Evolutionary conservation across 352 stramenopile species (phyloP), one percentile per base, ranked within the genome.

Genomic region (Peronospora farinosa): DNA sequence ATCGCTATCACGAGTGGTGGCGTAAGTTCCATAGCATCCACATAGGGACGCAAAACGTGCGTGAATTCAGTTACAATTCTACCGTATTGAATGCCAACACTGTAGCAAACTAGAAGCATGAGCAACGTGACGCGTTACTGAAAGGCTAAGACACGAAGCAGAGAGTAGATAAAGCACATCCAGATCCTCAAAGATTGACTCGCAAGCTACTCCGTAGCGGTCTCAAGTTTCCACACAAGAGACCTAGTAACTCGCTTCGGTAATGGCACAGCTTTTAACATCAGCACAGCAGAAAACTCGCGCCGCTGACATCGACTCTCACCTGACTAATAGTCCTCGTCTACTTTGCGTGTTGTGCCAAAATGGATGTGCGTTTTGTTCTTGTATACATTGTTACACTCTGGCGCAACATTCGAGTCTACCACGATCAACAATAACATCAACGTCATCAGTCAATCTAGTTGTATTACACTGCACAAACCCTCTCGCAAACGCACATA

Each of bases 361-460:
- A 47, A 4, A 51, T 56, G 13, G 68, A 52, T 32, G 68, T 72
- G 21, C 82, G 78, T 54, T 84, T 87, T 31, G 82, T 67, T 10
- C 82, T 68, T 45, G 67, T 85, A 56, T 93, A 93, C 82, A 93
- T 91, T 15, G 76, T 84, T 17, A 68, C 71, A 45, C 81, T 93
- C 51, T 88, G 77, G 8, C 75, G 75, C 40, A 93, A 47, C 69
- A 93, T 84, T 12, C 79, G 78, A 8, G 67, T 84, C 82, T 93
- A 40, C 46, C 55, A 19, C 8, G 19, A 39, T 38, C n/a, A 32
- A 17, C 12, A 38, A 46, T 16, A 48, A 19, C 36, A 48, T 12
- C 12, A 45, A 21, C 3, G 12, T 16, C 12, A 45, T 35, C 40
- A 28, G 28, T 35, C 30, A 21, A 33, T 15, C 45, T 31, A 17